Evolutionary conservation across 2,329 filamentous ascomycete genomes (phyloP).

Genomic region (Shiraia bambusicola): DNA sequence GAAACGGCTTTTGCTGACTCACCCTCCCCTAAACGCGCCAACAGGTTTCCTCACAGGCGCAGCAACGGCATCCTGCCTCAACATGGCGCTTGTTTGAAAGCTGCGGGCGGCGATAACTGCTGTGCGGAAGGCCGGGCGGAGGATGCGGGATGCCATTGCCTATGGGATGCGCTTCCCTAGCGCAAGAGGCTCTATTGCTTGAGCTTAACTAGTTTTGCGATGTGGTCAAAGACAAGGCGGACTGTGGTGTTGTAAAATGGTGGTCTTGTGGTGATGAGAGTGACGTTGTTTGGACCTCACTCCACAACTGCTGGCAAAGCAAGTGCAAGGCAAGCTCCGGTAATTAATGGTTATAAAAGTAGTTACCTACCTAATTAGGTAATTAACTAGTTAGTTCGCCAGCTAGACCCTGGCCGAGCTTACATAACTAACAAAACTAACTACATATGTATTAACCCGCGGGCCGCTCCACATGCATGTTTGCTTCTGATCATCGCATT

Average conservation of each 20-base stretch:
- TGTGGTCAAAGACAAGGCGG: neutral
- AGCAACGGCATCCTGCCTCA: constrained; percentile 39
- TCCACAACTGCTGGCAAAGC: neutral
- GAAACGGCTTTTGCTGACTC: constrained; percentile 40
- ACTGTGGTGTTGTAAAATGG: constrained; percentile 2
- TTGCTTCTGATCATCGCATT: no score
- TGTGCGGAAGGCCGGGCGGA: constrained; percentile 45
- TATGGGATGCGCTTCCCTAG: neutral
- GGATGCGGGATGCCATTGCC: constrained; percentile 50
- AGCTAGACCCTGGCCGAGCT: no score
- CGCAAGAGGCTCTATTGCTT: neutral
- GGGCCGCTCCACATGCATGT: no score
- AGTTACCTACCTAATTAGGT: no score
- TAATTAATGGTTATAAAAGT: no score
- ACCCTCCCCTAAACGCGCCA: constrained; percentile 73
- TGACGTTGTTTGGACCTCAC: constrained; percentile 8
- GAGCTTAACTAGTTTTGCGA: neutral
- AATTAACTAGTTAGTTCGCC: no score
- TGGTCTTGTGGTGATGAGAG: constrained; percentile 11
- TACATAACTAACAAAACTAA: no score
- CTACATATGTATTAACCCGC: no score
- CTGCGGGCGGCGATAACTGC: constrained; percentile 26
- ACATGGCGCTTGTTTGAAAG: constrained; percentile 45
- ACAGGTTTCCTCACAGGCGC: constrained; percentile 63
- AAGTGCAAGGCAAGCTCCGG: neutral